phyloP scores from a whole-genome alignment of 2,329 filamentous ascomycete genomes.

The Clonostachys byssicola region DNA sequence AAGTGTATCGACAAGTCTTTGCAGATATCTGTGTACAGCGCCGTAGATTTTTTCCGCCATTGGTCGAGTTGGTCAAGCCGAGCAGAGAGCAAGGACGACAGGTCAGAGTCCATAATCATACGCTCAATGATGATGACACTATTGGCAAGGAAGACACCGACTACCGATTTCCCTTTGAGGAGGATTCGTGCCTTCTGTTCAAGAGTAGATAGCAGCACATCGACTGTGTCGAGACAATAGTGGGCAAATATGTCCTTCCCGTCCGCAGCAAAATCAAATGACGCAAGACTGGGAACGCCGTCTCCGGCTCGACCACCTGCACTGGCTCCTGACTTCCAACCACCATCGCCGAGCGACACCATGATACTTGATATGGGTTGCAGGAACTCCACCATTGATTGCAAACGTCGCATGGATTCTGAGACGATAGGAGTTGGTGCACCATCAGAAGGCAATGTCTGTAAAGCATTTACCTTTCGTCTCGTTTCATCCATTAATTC shows the following conservation, averaged over 20 bases:
- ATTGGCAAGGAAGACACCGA: slow-evolving; percentile 90
- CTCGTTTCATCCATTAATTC: slow-evolving; percentile 83
- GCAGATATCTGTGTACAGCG: slow-evolving; percentile 81
- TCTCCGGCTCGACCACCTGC: slow-evolving; percentile 54
- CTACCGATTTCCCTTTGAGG: slow-evolving; percentile 71
- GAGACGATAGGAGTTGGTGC: slow-evolving; percentile 72
- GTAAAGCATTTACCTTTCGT: slow-evolving; percentile 60
- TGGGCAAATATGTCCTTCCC: slow-evolving; percentile 83
- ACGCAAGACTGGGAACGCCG: slow-evolving; percentile 65
- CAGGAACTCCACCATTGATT: slow-evolving; percentile 83
- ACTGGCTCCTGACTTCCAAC: slow-evolving; percentile 64
- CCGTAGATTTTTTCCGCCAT: slow-evolving; percentile 84
- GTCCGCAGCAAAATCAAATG: slow-evolving; percentile 86
- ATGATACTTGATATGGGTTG: slow-evolving; percentile 84
- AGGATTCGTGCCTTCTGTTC: slow-evolving; percentile 69
- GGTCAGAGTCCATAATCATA: slow-evolving; percentile 76
- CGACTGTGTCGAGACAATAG: slow-evolving; percentile 86
- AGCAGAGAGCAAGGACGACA: slow-evolving; percentile 65
- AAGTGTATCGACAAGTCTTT: slow-evolving; percentile 81
- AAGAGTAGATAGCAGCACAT: slow-evolving; percentile 70
- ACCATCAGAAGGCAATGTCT: slow-evolving; percentile 72
- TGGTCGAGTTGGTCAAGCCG: slow-evolving; percentile 66
- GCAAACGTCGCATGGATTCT: slow-evolving; percentile 81
- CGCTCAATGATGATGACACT: slow-evolving; percentile 80
- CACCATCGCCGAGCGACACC: slow-evolving; percentile 87